Base-by-base conservation (phyloP, 768 basidiomycete genomes). In the Hypholoma fasciculare region DNA sequence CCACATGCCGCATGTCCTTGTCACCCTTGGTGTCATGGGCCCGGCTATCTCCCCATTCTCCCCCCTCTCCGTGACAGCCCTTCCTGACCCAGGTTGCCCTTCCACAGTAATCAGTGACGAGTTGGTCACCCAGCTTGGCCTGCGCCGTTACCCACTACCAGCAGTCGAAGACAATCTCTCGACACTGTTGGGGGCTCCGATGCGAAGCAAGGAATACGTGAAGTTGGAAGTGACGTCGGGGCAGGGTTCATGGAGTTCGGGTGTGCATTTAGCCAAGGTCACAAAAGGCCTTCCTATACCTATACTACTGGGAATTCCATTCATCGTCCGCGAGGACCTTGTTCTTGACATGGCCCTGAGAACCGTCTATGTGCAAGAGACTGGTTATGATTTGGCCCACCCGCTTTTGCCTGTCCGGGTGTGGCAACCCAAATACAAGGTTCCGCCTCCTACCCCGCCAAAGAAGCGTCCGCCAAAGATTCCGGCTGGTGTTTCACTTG, bases 231-330 rank as follows among this genome's bases (percentile, higher is more conserved):
- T 62, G 1, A 36, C 56, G 23, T 61, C 54, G 6, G 48, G 59
- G 12, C 53, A 61, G 8, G 65, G 65, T 42, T 38, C 39, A 11
- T 70, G 69, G 69, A 52, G 7, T 3, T 70, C 66, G 0, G 44
- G 40, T 20, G 38, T 56, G n/a, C 19, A 64, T 38, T 34, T 58
- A 26, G 63, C 66, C 4, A 65, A 69, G 36, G 62, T 71, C 12
- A 57, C 49, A 23, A 46, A 36, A 7, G 49, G 52, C 2, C 49
- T 70, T 7, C 60, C 64, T 59, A 55, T 67, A 58, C 67, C 66
- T 0, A 13, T 71, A 12, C 39, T 71, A 2, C 58, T 71, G 3
- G 69, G 70, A 64, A 63, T 69, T 2, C 60, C 66, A 57, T 68
- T 53, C 13, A 37, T 53, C 4, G 2, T 12, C 19, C 5, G 7